These are phyloP conservation scores for Lepidium didymum DNA, from an alignment of 345 rosid genomes.

Conservation along the genomic window DNA sequence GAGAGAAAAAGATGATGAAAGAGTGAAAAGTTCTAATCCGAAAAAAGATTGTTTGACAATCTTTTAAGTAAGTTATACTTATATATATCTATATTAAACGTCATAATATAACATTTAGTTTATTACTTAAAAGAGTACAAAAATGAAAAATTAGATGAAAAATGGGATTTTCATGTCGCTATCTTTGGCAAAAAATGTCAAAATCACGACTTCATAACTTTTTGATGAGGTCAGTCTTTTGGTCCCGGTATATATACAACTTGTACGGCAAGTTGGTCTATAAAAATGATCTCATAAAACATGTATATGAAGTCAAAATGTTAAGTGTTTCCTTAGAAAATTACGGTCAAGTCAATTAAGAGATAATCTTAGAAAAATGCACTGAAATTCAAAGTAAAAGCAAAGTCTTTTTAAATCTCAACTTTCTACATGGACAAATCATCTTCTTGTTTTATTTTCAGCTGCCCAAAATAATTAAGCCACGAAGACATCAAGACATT, in stretches of 20 bases:
- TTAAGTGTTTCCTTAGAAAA: conserved; percentile 17
- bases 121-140: not conserved
- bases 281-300: conserved; percentile 8
- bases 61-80: not conserved
- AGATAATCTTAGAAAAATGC: not conserved
- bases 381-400: not conserved
- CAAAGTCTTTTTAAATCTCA: not conserved
- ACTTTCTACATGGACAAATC: not conserved
- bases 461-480: not conserved
- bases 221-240: conserved; percentile 15
- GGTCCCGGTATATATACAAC: not conserved
- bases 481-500: conserved; percentile 1
- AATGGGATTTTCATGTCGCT: not conserved
- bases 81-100: not conserved
- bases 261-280: conserved; percentile 23
- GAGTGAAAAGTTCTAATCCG: too few species aligned
- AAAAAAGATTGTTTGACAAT: too few species aligned
- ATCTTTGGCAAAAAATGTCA: not conserved
- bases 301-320: conserved; percentile 2
- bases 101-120: not conserved
- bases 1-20: too few species aligned
- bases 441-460: not conserved
- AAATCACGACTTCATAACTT: conserved; percentile 13
- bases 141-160: too few species aligned
- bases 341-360: conserved; percentile 13